phyloP scores from a whole-genome alignment of 225 moss, liverwort and hornwort genomes.

The Sphagnum contortum region DNA sequence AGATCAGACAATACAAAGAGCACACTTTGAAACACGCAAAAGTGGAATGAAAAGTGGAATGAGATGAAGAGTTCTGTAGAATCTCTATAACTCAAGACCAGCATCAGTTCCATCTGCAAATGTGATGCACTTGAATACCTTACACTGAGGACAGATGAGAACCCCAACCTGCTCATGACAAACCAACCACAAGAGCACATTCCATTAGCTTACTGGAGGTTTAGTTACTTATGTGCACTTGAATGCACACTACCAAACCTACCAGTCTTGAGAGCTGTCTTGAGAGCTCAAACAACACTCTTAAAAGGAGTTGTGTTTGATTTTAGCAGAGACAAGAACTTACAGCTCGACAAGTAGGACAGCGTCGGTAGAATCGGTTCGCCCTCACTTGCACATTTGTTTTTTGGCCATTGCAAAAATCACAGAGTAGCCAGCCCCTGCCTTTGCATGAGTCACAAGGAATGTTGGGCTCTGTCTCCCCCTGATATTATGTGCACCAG shows the following conservation, averaged over 20 bases:
- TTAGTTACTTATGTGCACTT: no score
- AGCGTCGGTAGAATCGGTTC: conserved; percentile 42
- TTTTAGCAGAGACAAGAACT: conserved; percentile 9
- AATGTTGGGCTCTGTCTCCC: conserved; percentile 27
- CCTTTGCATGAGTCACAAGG: conserved; percentile 34
- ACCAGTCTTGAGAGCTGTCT: no score
- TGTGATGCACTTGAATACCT: conserved; percentile 42
- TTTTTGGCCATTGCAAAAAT: conserved; percentile 46
- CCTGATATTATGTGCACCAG: conserved; percentile 18
- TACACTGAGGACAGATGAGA: conserved; percentile 44
- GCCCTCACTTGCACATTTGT: conserved; percentile 44
- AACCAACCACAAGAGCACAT: no score
- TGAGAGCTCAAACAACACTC: no score
- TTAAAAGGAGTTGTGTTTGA: no score
- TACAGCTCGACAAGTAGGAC: conserved; percentile 48
- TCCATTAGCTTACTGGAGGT: no score
- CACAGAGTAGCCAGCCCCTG: conserved; percentile 34
- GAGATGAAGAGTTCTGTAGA: no score
- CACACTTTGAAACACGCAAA: no score
- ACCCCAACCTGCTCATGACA: conserved; percentile 27
- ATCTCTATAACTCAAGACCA: conserved; percentile 8
- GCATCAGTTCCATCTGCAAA: conserved; percentile 39
- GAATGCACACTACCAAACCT: no score
- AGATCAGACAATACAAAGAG: no score
- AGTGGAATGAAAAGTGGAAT: no score